Evolutionary conservation across 1,284 basidiomycete species (phyloP), one percentile per base, ranked within the genome.

Genomic region (Irpex lacteus): DNA sequence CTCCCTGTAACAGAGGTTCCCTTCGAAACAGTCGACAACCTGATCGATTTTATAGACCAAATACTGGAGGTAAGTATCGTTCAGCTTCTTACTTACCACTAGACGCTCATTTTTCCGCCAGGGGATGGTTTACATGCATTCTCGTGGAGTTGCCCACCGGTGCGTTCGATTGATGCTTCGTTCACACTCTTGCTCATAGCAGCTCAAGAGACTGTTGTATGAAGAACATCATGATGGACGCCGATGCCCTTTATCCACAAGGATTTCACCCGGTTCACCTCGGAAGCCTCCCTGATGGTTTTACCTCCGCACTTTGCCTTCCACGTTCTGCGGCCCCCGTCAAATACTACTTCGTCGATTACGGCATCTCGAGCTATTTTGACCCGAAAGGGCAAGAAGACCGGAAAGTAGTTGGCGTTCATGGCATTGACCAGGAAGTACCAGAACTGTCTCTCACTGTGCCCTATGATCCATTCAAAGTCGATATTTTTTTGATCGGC

Each of bases 51-150:
- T 53, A 63, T 71, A 15, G 34, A 61, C 2, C 74, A 75, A 57
- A 64, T 77, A 1, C 75, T 81, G 19, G 74, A 80, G 70, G 80
- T 80, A 59, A 8, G 60, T 62, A 15, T 18, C 54, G 3, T 21
- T 6, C 26, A 4, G 4, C 32, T 53, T 13, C 9, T 53, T 18
- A 9, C 9, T 53, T 53, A 9, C 8, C 52, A 3, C 0, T n/a
- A 18, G 2, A 2, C 52, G 3, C n/a, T 53, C 11, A 18, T 9
- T 61, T 13, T 36, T 36, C 1, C 9, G 36, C 11, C 38, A 81
- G 79, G 79, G 78, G 2, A 54, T 81, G 0, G 69, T 71, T 59
- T 81, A 76, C 60, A 73, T 81, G 69, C 81, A 81, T 63, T 26
- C 73, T 3, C 68, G 77, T 19, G 65, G 73, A 44, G 70, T 81